phyloP scores from a whole-genome alignment of 192 early-diverging fungal genomes.

The Mortierella antarctica region DNA sequence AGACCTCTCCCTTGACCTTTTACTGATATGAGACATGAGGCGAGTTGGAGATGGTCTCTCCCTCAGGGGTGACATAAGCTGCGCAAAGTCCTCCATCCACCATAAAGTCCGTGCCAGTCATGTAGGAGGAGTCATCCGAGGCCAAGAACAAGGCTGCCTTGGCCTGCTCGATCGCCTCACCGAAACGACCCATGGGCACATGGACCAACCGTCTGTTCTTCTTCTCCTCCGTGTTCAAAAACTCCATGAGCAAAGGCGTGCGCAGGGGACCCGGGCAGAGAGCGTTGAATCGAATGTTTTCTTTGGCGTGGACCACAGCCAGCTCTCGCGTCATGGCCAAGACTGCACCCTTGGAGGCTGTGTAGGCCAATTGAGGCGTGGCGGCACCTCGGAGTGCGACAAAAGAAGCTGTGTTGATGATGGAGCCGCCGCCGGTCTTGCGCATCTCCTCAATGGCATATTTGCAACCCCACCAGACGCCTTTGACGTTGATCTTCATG shows the following conservation, averaged over 20 bases:
- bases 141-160: constrained; percentile 85
- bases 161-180: constrained; percentile 89
- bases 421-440: constrained; percentile 76
- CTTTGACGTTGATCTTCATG: constrained; percentile 89
- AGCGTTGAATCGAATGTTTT: constrained; percentile 87
- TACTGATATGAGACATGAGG: constrained; percentile 50
- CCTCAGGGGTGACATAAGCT: constrained; percentile 71
- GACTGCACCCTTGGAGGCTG: constrained; percentile 89
- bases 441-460: constrained; percentile 82
- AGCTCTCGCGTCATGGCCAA: constrained; percentile 88
- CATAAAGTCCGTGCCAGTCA: constrained; percentile 85
- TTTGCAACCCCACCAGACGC: constrained; percentile 90
- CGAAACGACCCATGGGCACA: constrained; percentile 86
- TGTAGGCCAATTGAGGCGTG: constrained; percentile 88
- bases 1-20: neutral
- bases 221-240: constrained; percentile 86
- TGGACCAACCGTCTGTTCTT: constrained; percentile 82
- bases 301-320: constrained; percentile 85
- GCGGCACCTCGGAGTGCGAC: constrained; percentile 83
- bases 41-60: constrained; percentile 41
- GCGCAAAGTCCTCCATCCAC: constrained; percentile 85
- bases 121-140: constrained; percentile 79
- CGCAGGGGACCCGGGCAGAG: constrained; percentile 85
- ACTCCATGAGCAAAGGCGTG: constrained; percentile 86
- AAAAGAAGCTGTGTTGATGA: constrained; percentile 90